Evolutionary conservation across 75 land plant genomes (phyloP).

Genomic region (Gnetum montanum): DNA sequence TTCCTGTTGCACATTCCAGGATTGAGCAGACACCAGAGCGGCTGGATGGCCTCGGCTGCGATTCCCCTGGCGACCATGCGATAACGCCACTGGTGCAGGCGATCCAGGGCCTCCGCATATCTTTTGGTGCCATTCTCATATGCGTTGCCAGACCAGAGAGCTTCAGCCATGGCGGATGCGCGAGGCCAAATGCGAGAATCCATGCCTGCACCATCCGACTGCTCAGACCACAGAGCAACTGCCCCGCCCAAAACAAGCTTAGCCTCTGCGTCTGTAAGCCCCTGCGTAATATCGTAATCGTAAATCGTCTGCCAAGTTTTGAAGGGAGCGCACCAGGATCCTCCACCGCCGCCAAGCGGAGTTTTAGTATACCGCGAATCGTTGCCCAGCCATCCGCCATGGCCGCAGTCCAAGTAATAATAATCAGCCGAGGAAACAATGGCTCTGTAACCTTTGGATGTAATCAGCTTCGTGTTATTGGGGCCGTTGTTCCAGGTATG

Average conservation of each 20-base stretch:
- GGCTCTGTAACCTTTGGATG: slow-evolving; percentile 59
- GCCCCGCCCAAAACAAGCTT: slow-evolving; percentile 77
- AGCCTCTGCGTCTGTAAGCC: slow-evolving; percentile 39
- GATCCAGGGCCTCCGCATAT: slow-evolving; percentile 60
- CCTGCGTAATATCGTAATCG: slow-evolving; percentile 48
- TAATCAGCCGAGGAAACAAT: slow-evolving; percentile 80
- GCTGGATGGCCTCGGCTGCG: slow-evolving; percentile 77
- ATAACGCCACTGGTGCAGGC: slow-evolving; percentile 79
- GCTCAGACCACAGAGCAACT: slow-evolving; percentile 93
- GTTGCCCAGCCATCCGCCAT: slow-evolving; percentile 54
- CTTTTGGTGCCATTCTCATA: slow-evolving; percentile 47
- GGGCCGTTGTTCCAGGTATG: slow-evolving; percentile 90
- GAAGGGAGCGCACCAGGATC: slow-evolving; percentile 84
- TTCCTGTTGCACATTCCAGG: slow-evolving; percentile 82
- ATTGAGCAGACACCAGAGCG: slow-evolving; percentile 71
- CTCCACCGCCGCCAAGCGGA: slow-evolving; percentile 39
- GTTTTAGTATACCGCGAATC: slow-evolving; percentile 23
- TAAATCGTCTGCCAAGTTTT: slow-evolving; percentile 81
- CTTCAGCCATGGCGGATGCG: slow-evolving; percentile 73
- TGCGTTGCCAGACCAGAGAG: slow-evolving; percentile 88
- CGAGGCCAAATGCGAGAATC: slow-evolving; percentile 73
- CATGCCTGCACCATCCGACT: slow-evolving; percentile 62
- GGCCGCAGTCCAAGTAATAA: slow-evolving; percentile 90
- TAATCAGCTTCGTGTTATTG: slow-evolving; percentile 59
- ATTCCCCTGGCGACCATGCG: slow-evolving; percentile 70